Evolutionary conservation across 2,329 filamentous ascomycete species (phyloP).

Genomic region (Calonectria honghensis): DNA sequence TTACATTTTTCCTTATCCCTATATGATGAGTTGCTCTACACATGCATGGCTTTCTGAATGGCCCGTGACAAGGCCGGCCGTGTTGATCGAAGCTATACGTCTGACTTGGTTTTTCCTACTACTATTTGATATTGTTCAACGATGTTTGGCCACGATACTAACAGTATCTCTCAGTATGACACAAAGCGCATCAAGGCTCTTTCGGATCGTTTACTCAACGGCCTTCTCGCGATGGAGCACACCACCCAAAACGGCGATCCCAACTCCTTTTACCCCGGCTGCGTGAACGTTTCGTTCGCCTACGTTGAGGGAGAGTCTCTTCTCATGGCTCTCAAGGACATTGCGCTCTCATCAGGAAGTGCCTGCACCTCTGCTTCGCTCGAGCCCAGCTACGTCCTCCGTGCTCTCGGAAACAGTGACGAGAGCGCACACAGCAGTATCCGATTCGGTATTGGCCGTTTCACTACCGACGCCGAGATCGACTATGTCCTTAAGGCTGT

Average conservation of each 20-base stretch:
- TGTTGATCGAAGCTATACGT: conserved; percentile 82
- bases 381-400: conserved; percentile 96
- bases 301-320: conserved; percentile 99
- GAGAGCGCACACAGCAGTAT: conserved; percentile 99
- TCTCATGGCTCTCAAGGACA: conserved; percentile 98
- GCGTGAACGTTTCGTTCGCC: conserved; percentile 98
- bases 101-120: conserved; percentile 63
- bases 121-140: conserved; percentile 4
- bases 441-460: conserved; percentile 96
- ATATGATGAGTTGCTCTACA: conserved; percentile 87
- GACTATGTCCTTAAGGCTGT: conserved; percentile 98
- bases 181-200: conserved; percentile 87
- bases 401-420: conserved; percentile 95
- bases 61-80: conserved; percentile 74
- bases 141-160: conserved; percentile 37
- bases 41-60: conserved; percentile 95
- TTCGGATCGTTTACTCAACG: conserved; percentile 88
- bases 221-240: conserved; percentile 92
- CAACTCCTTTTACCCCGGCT: conserved; percentile 91
- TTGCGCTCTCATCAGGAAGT: conserved; percentile 95
- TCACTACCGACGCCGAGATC: conserved; percentile 95
- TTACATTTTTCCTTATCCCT: conserved; percentile 46
- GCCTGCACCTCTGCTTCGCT: conserved; percentile 98
- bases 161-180: conserved; percentile 83
- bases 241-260: conserved; percentile 92